Evolutionary conservation across 2,329 filamentous ascomycete genomes (phyloP).

Genomic region (Cladosporium velox): DNA sequence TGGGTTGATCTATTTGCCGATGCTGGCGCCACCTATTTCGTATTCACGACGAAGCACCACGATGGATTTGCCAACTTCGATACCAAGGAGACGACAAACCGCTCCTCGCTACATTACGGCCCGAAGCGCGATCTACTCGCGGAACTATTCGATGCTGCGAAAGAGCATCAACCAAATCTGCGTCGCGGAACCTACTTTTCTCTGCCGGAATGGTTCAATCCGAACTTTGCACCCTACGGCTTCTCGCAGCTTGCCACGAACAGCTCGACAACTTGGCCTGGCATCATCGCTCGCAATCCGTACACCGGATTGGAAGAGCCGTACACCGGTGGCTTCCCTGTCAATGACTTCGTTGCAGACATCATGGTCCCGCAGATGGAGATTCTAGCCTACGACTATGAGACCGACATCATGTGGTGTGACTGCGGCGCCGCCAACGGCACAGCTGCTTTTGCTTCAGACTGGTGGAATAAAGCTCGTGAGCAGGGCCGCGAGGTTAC

Average conservation of each 20-base stretch:
- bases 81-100: constrained; percentile 42
- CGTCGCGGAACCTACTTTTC: constrained; percentile 53
- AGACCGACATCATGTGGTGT: constrained; percentile 52
- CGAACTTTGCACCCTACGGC: constrained; percentile 47
- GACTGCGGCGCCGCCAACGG: constrained; percentile 49
- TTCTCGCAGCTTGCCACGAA: constrained; percentile 24
- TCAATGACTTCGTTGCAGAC: constrained; percentile 46
- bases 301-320: constrained; percentile 46
- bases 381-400: constrained; percentile 44
- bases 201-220: constrained; percentile 55
- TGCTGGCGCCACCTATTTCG: constrained; percentile 38
- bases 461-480: constrained; percentile 46
- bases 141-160: constrained; percentile 49
- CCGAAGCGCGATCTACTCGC: constrained; percentile 46
- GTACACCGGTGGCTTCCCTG: constrained; percentile 47
- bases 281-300: constrained; percentile 47
- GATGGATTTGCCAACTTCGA: constrained; percentile 53
- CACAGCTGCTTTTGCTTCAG: constrained; percentile 45
- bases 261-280: constrained; percentile 40
- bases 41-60: constrained; percentile 52
- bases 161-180: constrained; percentile 44
- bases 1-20: constrained; percentile 24
- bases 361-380: constrained; percentile 49
- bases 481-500: constrained; percentile 51
- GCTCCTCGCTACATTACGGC: constrained; percentile 45